A percentile compares a stretch with the other conserved stretches of the same genome.
Evolutionary conservation across 306 rosid species (phyloP).

Genomic region (Prunus salicina): DNA sequence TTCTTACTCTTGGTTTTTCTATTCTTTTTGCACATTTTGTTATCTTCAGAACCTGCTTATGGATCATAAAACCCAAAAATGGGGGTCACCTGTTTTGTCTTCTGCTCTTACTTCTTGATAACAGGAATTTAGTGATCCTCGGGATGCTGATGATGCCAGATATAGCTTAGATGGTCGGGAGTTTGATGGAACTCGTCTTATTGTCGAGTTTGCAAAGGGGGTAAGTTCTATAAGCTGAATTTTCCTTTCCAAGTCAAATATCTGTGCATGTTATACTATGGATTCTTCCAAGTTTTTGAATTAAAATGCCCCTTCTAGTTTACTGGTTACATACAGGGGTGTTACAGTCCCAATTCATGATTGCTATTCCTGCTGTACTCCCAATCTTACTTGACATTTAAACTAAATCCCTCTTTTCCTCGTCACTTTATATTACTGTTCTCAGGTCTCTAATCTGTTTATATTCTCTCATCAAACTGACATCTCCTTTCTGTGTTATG

Average conservation of each 20-base stretch:
- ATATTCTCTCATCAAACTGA: too few species aligned
- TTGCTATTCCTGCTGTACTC: background rate
- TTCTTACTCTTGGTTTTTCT: constrained; percentile 13
- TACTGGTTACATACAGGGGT: background rate
- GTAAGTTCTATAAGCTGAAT: constrained; percentile 29
- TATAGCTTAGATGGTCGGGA: constrained; percentile 77
- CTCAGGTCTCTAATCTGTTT: background rate
- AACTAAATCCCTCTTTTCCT: background rate
- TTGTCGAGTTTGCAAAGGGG: constrained; percentile 82
- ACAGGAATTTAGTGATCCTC: constrained; percentile 81
- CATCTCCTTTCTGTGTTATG: background rate
- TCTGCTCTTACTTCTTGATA: constrained; percentile 30
- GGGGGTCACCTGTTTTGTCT: constrained; percentile 18
- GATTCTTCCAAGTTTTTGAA: background rate
- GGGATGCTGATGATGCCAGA: constrained; percentile 91
- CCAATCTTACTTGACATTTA: background rate
- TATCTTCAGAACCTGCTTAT: constrained; percentile 17
- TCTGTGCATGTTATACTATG: background rate
- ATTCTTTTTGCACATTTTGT: background rate
- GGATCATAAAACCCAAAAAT: constrained; percentile 17
- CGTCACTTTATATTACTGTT: background rate
- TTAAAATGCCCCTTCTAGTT: background rate
- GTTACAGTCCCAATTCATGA: background rate
- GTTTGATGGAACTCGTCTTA: constrained; percentile 63
- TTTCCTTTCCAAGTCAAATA: background rate